Percentiles rank a stretch among this genome's conserved stretches.
Conservation (phyloP, 2,329 filamentous ascomycete species). For the Diaporthe citriasiana region DNA sequence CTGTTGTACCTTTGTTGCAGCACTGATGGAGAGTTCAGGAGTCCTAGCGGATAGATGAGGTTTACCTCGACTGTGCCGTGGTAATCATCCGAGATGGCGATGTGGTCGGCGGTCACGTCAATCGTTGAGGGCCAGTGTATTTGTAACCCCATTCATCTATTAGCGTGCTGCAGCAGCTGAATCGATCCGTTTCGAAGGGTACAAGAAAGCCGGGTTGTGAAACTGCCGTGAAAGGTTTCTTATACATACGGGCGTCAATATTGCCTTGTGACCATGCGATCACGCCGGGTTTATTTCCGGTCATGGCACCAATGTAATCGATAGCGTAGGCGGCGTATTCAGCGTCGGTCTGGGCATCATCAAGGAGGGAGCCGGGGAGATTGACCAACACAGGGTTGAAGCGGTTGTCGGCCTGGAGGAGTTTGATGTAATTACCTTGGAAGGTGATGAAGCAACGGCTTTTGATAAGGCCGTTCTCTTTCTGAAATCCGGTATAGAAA, state of each 20-base stretch:
- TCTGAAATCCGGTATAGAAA: background rate
- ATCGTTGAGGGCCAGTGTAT: constrained; percentile 65
- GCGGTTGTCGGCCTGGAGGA: background rate
- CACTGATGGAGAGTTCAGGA: constrained; percentile 44
- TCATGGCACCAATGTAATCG: constrained; percentile 26
- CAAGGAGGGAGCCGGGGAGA: constrained; percentile 7
- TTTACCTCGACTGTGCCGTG: constrained; percentile 48
- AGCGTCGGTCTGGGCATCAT: constrained; percentile 24
- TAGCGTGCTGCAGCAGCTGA: background rate
- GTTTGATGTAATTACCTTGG: constrained; percentile 25
- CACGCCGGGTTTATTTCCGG: constrained; percentile 3
- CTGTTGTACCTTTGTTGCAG: constrained; percentile 61
- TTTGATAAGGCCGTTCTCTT: background rate
- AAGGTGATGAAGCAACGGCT: constrained; percentile 19
- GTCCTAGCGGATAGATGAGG: background rate
- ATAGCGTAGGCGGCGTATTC: constrained; percentile 29
- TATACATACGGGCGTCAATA: constrained; percentile 55
- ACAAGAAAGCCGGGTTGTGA: too few species aligned
- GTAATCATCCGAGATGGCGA: constrained; percentile 65
- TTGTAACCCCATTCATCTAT: constrained; percentile 65
- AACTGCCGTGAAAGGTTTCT: too few species aligned
- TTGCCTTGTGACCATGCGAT: constrained; percentile 65
- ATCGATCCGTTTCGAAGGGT: background rate
- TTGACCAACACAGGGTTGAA: constrained; percentile 28
- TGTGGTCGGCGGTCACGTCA: constrained; percentile 58